Evolutionary conservation across 129 eudicot species (phyloP), one percentile per base, ranked within the genome.

Genomic region (Flaveria trinervia): DNA sequence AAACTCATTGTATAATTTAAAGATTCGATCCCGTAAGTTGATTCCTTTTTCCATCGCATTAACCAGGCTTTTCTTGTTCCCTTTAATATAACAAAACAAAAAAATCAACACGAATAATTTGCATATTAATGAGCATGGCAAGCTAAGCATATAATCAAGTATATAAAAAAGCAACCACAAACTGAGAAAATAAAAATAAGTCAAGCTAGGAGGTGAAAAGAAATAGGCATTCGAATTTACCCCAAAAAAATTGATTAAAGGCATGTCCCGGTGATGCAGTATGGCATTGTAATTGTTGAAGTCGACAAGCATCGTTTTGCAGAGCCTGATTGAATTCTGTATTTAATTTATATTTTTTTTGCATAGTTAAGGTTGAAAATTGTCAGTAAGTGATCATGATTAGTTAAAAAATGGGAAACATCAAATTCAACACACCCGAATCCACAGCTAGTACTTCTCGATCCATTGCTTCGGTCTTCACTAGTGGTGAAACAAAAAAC

Each of bases 391-490:
- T 33, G 54, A 57, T 57, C 66, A 30, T 56, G 54, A 66, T 66
- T 66, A 30, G 45, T 41, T 50, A 72, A 30, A 28, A 28, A n/a
- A 45, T 22, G 39, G 28, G 46, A 68, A 74, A 39, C 18, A 56
- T n/a, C 11, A 69, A 39, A 73, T 46, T n/a, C 15, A 39, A 45
- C 69, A 71, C 54, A 89, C 99, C 99, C 73, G 99, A 94, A 82
- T 94, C 97, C 23, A 94, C 97, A 51, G 99, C 99, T 71, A 79
- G 90, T 39, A 94, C 89, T 82, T 94, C 99, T 76, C 99, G 85
- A 79, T 91, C 97, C 99, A 94, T 91, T 77, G 96, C 96, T 87
- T 94, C 97, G 55, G 88, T 77, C 81, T 94, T 94, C 78, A 94
- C 86, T 49, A 91, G 80, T 41, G 97, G 99, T 65, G 99, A 89